These are phyloP conservation scores for Pochonia chlamydosporia DNA, from an alignment of 2,329 filamentous ascomycete genomes.

Conservation along the genomic window DNA sequence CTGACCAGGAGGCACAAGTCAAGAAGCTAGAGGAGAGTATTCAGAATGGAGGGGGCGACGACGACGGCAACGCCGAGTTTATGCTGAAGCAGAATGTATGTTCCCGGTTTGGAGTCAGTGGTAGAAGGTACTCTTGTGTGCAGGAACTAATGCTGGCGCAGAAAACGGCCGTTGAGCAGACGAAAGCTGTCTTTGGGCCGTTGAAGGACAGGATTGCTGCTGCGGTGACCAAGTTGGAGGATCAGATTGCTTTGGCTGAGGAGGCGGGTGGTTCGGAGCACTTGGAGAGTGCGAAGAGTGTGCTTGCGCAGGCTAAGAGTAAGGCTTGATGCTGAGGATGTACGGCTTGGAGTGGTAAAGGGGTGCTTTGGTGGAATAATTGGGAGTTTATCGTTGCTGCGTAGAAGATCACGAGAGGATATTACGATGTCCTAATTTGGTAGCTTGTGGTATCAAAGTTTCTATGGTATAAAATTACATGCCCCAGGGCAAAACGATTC, in stretches of 20 bases:
- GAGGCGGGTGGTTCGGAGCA: slow-evolving; percentile 41
- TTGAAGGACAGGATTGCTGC: slow-evolving; percentile 66
- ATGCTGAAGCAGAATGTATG: slow-evolving; percentile 81
- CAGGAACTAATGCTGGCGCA: slow-evolving; percentile 27
- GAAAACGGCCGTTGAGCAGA: slow-evolving; percentile 81
- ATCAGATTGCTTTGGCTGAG: slow-evolving; percentile 57
- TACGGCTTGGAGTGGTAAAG: neutral
- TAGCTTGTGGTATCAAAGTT: neutral
- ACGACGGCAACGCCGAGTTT: slow-evolving; percentile 71
- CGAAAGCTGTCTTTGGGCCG: slow-evolving; percentile 71
- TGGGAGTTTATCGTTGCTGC: too few relatives aligned
- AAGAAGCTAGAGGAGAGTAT: slow-evolving; percentile 60
- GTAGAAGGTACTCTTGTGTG: too few relatives aligned
- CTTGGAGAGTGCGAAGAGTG: slow-evolving; percentile 49
- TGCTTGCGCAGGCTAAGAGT: slow-evolving; percentile 43
- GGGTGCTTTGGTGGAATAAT: neutral
- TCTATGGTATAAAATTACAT: neutral
- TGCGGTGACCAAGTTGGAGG: slow-evolving; percentile 67
- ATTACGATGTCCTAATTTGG: neutral
- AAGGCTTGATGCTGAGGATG: neutral
- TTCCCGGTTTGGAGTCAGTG: too few relatives aligned
- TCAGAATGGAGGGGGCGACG: slow-evolving; percentile 39
- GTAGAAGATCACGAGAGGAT: neutral
- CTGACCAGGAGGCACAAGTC: slow-evolving; percentile 67
- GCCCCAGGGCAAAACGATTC: neutral